Evolutionary conservation across 2,329 filamentous ascomycete species (phyloP), one percentile per base, ranked within the genome.

Genomic region (Diplodia mutila): DNA sequence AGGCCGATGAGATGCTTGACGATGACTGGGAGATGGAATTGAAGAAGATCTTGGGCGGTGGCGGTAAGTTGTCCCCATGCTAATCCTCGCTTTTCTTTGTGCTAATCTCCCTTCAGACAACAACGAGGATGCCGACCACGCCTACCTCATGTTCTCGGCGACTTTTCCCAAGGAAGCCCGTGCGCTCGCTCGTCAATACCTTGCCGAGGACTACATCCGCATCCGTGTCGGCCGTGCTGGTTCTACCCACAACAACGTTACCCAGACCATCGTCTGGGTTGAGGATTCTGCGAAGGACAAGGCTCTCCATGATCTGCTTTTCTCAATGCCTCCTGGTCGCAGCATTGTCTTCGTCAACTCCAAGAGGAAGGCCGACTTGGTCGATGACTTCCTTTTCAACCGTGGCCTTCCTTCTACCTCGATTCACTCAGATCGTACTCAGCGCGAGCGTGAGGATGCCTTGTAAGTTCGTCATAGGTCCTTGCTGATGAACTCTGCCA

Each of bases 281-380:
- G 89, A 93, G 0, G 83, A 86, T 0, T 75, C 82, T 8, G 77
- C 83, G 73, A 98, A 98, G 84, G 87, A 88, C 46, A 78, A 90
- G 61, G 87, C 89, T 0, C 81, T 97, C 0, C 85, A 89, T 21
- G 90, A 94, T 69, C 83, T 97, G 0, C 83, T 99, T 7, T 83
- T 89, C 67, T 86, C 88, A 0, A 85, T 89, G 74, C 85, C 87
- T 0, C 91, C 93, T 0, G 86, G 88, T 0, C 89, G 94, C 4
- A 97, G 92, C 0, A 87, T 99, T 53, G 87, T 99, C 71, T 99
- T 99, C 75, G 92, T 93, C 76, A 97, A 97, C 79, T 88, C 84
- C 72, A 95, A 93, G 80, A 82, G 85, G 29, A 85, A 86, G 53
- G 93, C 91, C 0, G 95, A 99, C 74, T 87, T 91, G 65, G 79